Base-by-base conservation (phyloP, 768 basidiomycete genomes). In the Pleurotus ostreatus region DNA sequence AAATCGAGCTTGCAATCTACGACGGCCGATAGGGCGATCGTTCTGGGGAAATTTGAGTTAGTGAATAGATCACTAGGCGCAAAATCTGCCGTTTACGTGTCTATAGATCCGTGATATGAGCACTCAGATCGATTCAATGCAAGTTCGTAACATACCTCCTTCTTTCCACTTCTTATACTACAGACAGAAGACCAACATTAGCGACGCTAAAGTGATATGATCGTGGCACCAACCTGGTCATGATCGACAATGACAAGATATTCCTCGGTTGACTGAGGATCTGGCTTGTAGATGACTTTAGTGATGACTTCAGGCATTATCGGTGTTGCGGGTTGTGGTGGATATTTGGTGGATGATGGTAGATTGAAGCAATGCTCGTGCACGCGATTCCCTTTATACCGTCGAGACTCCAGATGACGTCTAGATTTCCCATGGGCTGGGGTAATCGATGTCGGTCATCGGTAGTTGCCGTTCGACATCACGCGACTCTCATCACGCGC, bases 231-330 rank as follows among this genome's bases (percentile, higher is more conserved):
- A 60, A 92, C 91, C 81, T 84, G 80, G 54, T 66, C 73, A 2
- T 76, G 75, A 66, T 89, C 80, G 43, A 92, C 84, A 60, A 92
- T 77, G 67, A 87, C 70, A 56, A 78, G 80, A 74, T 71, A 94
- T 71, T 91, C 88, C 54, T 90, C 83, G 18, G 84, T 85, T 6
- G 84, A 82, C 61, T 86, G 81, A 54, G 80, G 67, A 64, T 86
- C 83, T 30, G 90, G 86, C 72, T 90, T 89, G 79, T 89, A 94
- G 61, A 92, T 74, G 65, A 93, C 79, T 74, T 88, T 85, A 55
- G 82, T 81, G 58, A 88, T 63, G 41, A 69, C 60, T 61, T 81
- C 80, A 34, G 73, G 55, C 78, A 80, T 80, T 58, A 49, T 71
- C 55, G 51, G 57, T 52, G 60, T 55, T 60, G 65, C 56, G 52